Evolutionary conservation across 2,329 filamentous ascomycete genomes (phyloP).

Genomic region (Leptosphaerulina australis): DNA sequence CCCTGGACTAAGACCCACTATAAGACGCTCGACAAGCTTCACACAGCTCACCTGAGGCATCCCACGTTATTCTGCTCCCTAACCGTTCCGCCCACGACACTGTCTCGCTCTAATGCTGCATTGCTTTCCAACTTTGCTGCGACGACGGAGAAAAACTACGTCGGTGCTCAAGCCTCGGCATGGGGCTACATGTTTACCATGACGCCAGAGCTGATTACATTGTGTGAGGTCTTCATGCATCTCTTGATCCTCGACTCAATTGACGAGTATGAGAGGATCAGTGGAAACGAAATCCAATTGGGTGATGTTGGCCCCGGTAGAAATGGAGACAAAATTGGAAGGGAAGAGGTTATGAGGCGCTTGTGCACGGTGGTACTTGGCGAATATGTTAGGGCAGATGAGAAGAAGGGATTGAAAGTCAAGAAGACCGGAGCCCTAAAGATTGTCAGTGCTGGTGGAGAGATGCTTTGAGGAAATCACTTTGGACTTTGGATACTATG

Average conservation of each 20-base stretch:
- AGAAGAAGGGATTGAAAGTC: conserved; percentile 38
- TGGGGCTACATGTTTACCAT: conserved; percentile 48
- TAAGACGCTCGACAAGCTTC: conserved; percentile 46
- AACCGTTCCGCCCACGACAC: conserved; percentile 17
- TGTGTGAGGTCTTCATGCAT: conserved; percentile 45
- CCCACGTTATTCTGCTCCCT: conserved; percentile 39
- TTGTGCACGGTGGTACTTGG: conserved; percentile 45
- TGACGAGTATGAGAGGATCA: conserved; percentile 33
- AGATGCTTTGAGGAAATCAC: background rate
- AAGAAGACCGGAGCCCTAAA: conserved; percentile 19
- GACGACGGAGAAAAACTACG: conserved; percentile 28
- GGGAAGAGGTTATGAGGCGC: conserved; percentile 36
- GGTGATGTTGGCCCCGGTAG: conserved; percentile 37
- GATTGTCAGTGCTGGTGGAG: conserved; percentile 18
- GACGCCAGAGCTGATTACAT: conserved; percentile 39
- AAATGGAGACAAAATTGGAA: conserved; percentile 30
- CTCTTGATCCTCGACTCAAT: conserved; percentile 36
- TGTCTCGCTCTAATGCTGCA: conserved; percentile 36
- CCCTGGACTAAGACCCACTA: conserved; percentile 52
- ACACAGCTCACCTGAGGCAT: conserved; percentile 40
- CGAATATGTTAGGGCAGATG: conserved; percentile 42
- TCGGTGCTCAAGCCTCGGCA: conserved; percentile 37
- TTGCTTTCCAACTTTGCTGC: conserved; percentile 37
- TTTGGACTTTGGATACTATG: background rate
- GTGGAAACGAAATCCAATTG: conserved; percentile 35